Evolutionary conservation across 1,139 yeast genomes (phyloP), one percentile per base, ranked within the genome.

Genomic region (Suhomyces coccinellae): DNA sequence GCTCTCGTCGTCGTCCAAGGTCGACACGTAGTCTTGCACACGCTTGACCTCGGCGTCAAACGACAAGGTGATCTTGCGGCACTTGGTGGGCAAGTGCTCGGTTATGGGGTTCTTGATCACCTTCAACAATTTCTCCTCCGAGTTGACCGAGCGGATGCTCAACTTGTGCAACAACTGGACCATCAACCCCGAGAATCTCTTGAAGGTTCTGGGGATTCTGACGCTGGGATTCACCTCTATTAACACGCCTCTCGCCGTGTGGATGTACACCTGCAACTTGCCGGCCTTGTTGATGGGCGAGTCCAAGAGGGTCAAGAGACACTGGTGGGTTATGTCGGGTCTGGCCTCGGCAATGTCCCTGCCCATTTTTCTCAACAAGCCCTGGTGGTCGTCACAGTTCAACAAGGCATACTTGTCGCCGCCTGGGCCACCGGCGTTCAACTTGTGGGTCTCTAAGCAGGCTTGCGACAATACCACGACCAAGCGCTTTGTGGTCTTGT

Each of bases 311-410:
- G 99, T 93, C 63, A 93, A 76, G 44, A 93, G 80, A 73, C 99
- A 93, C 67, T 88, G 93, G 65, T 93, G 99, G 38, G 98, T 91
- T 59, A 93, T 93, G 66, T 93, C 99, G 16, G 99, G 99, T 67
- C 99, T 82, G 6, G 97, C 98, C 64, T 93, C 99, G 38, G 97
- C 91, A 55, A 93, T 93, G 64, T 93, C 98, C 62, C 97, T 80
- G 39, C 96, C 96, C 95, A 91, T 89, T 64, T 90, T 91, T 66
- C 95, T 86, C 58, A 93, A 74, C 46, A 93, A 75, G 13, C 98
- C 98, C 71, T 93, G 99, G 65, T 93, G 99, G 66, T 93, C 99
- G 66, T 93, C 99, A 74, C 99, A 93, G 71, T 93, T 93, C 58
- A 93, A 76, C 52, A 93, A 72, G 0, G 96, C 97, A 61, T 86